Percentiles rank a stretch among this genome's conserved stretches.
Conservation (phyloP, 768 basidiomycete species). For the Termitomyces sp. region DNA sequence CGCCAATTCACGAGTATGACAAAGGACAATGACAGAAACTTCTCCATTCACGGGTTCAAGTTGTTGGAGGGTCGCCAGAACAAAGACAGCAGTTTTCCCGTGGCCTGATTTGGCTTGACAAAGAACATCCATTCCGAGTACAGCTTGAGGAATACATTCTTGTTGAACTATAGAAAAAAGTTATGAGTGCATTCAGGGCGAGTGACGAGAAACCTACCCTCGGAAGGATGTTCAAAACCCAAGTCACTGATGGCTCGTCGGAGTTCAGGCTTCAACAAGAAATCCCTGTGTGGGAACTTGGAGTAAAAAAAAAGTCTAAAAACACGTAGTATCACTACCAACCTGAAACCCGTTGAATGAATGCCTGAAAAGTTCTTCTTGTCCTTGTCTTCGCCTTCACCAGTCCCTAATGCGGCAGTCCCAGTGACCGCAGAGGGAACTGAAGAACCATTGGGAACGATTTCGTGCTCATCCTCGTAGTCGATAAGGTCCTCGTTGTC, state of each 20-base stretch:
- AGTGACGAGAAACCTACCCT: slow-evolving; percentile 56
- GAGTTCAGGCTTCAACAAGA: slow-evolving; percentile 95
- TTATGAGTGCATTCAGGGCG: too few relatives aligned
- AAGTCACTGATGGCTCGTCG: slow-evolving; percentile 97
- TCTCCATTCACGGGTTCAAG: slow-evolving; percentile 98
- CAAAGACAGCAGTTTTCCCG: slow-evolving; percentile 98
- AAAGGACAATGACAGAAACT: slow-evolving; percentile 95
- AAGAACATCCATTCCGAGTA: slow-evolving; percentile 98
- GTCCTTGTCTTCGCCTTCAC: slow-evolving; percentile 67
- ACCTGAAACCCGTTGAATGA: slow-evolving; percentile 99
- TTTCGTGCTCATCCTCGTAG: slow-evolving; percentile 89
- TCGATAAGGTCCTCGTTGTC: slow-evolving; percentile 93
- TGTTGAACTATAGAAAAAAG: slow-evolving; percentile 74
- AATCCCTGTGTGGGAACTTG: slow-evolving; percentile 60
- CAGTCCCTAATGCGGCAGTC: slow-evolving; percentile 39
- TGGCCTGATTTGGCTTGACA: slow-evolving; percentile 99
- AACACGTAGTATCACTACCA: slow-evolving; percentile 17
- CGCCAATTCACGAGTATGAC: slow-evolving; percentile 98
- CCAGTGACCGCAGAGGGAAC: slow-evolving; percentile 43
- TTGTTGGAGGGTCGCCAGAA: slow-evolving; percentile 95
- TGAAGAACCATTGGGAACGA: slow-evolving; percentile 54
- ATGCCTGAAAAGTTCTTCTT: slow-evolving; percentile 99
- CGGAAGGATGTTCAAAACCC: slow-evolving; percentile 99
- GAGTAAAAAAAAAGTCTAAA: slow-evolving; percentile 11
- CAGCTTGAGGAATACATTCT: slow-evolving; percentile 99